Percentiles rank a stretch among this genome's conserved stretches.
phyloP scores from a whole-genome alignment of 1,284 basidiomycete genomes.

The Microbotryomycetes sp. region DNA sequence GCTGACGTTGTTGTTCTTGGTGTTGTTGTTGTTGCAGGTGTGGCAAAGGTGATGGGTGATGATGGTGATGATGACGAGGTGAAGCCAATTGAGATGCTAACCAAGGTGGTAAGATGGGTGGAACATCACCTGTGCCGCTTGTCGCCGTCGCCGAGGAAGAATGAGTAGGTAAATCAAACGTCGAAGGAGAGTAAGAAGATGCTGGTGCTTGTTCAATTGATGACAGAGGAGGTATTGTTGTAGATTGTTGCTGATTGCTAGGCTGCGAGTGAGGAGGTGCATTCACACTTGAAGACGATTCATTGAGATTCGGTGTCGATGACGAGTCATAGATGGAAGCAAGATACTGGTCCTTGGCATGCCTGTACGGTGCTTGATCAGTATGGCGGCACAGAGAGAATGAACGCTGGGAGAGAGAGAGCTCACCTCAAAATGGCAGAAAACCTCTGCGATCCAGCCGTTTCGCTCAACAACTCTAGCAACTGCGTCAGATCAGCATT shows the following conservation, averaged over 20 bases:
- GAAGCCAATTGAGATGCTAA: not conserved
- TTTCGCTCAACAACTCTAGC: conserved; percentile 4
- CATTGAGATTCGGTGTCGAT: not conserved
- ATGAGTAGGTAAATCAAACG: not conserved
- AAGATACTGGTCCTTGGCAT: not conserved
- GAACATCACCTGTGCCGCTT: not conserved
- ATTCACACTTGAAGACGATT: too few relatives aligned
- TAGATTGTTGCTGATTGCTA: not conserved
- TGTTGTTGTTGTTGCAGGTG: not conserved
- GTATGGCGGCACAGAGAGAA: not conserved
- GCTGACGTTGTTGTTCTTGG: not conserved
- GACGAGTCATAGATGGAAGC: not conserved
- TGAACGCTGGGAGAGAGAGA: not conserved
- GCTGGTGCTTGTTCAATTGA: not conserved
- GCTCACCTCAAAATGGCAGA: conserved; percentile 7
- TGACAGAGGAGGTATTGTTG: too few relatives aligned
- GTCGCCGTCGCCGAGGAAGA: not conserved
- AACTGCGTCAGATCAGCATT: conserved; percentile 6
- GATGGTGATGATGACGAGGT: not conserved
- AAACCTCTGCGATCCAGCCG: conserved; percentile 13
- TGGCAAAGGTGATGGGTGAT: too few relatives aligned
- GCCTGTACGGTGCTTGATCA: not conserved
- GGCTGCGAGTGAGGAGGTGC: too few relatives aligned
- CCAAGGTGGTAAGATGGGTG: not conserved
- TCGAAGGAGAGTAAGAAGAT: not conserved